Base-by-base conservation (phyloP, 345 rosid species). In the Melaleuca quinquenervia region DNA sequence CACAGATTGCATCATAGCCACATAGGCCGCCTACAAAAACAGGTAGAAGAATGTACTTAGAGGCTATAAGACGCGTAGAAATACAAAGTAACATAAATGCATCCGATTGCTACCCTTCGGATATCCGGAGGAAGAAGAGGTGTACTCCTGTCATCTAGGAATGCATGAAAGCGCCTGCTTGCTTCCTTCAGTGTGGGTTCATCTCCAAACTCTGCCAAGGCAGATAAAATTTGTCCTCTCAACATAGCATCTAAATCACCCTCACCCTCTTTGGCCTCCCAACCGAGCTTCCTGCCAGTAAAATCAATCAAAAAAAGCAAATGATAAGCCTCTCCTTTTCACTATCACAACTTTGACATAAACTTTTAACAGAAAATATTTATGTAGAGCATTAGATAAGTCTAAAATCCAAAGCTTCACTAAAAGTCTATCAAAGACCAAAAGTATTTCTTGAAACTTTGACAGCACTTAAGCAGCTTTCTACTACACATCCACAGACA, bases 201-300 rank as follows among this genome's bases (percentile, higher is more conserved):
- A 91, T 96, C 94, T 50, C 98, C 98, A 86, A 91, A 90, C 58
- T 78, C 82, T 82, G 96, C 96, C 84, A 97, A 95, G 70, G 96
- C 98, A 86, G 95, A 91, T 91, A 95, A 88, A 85, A 97, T 83
- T 92, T 96, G 98, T 87, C 98, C 99, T 91, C 99, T 95, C 91
- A 96, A 90, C 98, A 95, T 92, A 51, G 98, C 91, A 89, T 97
- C 95, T 78, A 94, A 93, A 91, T 95, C 98, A 82, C 96, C 93
- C 91, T 97, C 99, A 26, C 98, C 98, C 87, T 89, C 88, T 88
- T 94, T 95, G 86, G 96, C 90, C 26, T 95, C 99, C 98, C 98
- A 97, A 82, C 98, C 96, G 76, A 94, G 98, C 90, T 90, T 97
- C 91, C 98, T 96, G 89, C 44, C 85, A 84, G 50, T 76, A 82